Percentiles rank a stretch among this genome's conserved stretches.
Conservation (phyloP, 805 yeast genomes). For the Hanseniaspora pseudoguilliermondii region DNA sequence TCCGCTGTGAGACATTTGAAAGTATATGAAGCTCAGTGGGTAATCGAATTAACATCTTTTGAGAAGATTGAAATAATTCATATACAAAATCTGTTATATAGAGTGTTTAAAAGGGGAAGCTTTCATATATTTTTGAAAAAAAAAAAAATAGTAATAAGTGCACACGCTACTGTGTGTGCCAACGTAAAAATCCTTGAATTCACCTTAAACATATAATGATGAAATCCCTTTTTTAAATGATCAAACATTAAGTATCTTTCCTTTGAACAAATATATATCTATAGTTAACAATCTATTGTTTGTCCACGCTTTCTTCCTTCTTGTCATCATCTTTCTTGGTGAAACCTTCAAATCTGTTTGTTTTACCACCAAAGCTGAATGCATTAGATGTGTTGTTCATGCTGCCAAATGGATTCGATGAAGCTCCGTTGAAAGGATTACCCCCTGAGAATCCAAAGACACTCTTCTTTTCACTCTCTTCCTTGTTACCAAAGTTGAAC, state of each 20-base stretch:
- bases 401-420: neutral
- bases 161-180: neutral
- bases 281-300: no score
- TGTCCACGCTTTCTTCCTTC: neutral
- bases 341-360: neutral
- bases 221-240: no score
- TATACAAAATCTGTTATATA: no score
- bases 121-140: no score
- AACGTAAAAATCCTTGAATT: neutral
- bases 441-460: neutral
- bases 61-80: no score
- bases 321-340: neutral
- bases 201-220: no score
- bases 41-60: no score
- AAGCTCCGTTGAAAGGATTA: neutral
- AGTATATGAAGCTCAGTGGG: no score
- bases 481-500: neutral
- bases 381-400: neutral
- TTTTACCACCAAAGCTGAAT: neutral
- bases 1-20: slow-evolving; percentile 33
- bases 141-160: neutral
- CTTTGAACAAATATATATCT: no score
- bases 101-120: no score
- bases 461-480: neutral
- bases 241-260: no score